Evolutionary conservation across 2,329 filamentous ascomycete species (phyloP).

Genomic region (Clarireedia hainanense): DNA sequence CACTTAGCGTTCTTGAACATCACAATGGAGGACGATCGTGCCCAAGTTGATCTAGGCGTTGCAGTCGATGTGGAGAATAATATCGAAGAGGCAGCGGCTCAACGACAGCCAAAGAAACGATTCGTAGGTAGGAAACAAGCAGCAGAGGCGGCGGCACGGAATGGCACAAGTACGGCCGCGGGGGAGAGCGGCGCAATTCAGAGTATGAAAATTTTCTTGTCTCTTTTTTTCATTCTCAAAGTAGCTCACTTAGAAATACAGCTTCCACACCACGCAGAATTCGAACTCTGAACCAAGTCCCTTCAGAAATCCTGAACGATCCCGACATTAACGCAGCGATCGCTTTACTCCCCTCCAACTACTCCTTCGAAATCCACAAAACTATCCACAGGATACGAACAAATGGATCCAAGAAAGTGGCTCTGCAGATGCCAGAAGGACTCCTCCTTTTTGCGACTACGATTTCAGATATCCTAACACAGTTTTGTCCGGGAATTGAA

Average conservation of each 20-base stretch:
- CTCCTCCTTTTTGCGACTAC: slow-evolving; percentile 93
- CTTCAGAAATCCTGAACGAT: slow-evolving; percentile 78
- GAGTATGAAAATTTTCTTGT: slow-evolving; percentile 40
- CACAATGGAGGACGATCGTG: slow-evolving; percentile 65
- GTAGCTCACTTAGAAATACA: slow-evolving; percentile 29
- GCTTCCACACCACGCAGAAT: slow-evolving; percentile 64
- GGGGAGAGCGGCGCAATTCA: slow-evolving; percentile 61
- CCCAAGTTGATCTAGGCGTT: slow-evolving; percentile 61
- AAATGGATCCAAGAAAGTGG: slow-evolving; percentile 71
- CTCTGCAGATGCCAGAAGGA: slow-evolving; percentile 95
- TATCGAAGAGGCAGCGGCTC: slow-evolving; percentile 38
- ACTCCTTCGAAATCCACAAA: slow-evolving; percentile 97
- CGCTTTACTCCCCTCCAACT: slow-evolving; percentile 82
- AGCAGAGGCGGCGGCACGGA: slow-evolving; percentile 45
- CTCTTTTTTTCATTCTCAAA: neutral
- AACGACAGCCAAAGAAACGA: slow-evolving; percentile 77
- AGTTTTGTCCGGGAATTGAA: slow-evolving; percentile 86
- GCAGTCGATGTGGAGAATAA: slow-evolving; percentile 56
- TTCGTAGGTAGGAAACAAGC: slow-evolving; percentile 82
- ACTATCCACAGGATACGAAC: slow-evolving; percentile 90
- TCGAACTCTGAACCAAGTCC: slow-evolving; percentile 84
- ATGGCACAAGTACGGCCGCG: slow-evolving; percentile 23
- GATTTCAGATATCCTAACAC: slow-evolving; percentile 89
- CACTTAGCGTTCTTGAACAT: slow-evolving; percentile 28
- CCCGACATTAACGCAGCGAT: slow-evolving; percentile 82